These are phyloP conservation scores for Phytophthora pini DNA, from an alignment of 352 stramenopile species.

Conservation along the genomic window DNA sequence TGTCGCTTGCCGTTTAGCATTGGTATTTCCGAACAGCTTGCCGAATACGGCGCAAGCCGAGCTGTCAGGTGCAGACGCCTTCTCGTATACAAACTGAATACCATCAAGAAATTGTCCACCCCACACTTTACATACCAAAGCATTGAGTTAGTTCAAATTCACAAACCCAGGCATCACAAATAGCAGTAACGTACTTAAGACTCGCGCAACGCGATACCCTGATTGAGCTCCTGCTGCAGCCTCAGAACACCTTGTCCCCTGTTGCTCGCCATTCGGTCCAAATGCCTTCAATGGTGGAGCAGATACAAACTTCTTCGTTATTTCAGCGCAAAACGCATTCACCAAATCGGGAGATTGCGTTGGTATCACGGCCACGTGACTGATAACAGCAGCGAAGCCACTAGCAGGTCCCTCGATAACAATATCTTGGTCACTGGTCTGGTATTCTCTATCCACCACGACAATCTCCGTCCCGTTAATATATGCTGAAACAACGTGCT, in stretches of 20 bases:
- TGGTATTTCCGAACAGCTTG: conserved; percentile 59
- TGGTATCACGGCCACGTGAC: conserved; percentile 54
- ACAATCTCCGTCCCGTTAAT: conserved; percentile 27
- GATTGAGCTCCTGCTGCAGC: conserved; percentile 45
- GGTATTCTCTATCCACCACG: conserved; percentile 7
- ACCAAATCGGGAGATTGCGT: conserved; percentile 15
- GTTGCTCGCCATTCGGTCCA: conserved; percentile 32
- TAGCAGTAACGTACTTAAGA: conserved; percentile 55
- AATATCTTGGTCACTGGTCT: conserved; percentile 1
- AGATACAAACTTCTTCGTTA: conserved; percentile 57
- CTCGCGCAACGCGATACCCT: conserved; percentile 54
- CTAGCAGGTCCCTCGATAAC: conserved; percentile 31
- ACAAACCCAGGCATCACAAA: neutral
- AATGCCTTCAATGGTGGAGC: conserved; percentile 54
- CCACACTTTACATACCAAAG: conserved; percentile 64
- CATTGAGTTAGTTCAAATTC: conserved; percentile 12
- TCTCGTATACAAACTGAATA: conserved; percentile 64
- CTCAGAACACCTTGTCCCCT: conserved; percentile 39
- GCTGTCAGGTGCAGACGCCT: conserved; percentile 1
- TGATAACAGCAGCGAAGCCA: conserved; percentile 36
- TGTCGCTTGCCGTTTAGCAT: conserved; percentile 32
- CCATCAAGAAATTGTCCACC: conserved; percentile 75
- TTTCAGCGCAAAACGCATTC: conserved; percentile 39
- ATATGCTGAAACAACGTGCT: conserved; percentile 18
- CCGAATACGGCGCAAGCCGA: conserved; percentile 23